Evolutionary conservation across 306 rosid genomes (phyloP).

Genomic region (Acacia acuminata): DNA sequence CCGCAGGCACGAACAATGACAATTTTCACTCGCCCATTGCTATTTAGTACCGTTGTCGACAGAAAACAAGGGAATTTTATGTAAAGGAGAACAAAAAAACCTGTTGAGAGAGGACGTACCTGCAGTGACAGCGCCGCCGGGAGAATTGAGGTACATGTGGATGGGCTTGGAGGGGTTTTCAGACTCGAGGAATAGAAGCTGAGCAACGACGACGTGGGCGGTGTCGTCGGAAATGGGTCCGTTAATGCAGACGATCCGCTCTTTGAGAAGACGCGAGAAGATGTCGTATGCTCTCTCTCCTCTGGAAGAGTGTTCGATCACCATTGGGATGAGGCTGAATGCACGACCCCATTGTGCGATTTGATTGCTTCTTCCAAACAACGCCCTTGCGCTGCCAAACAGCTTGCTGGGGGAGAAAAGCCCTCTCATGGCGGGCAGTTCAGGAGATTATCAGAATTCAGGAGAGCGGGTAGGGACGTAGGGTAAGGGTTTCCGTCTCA

Average conservation of each 20-base stretch:
- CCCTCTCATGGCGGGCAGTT: conserved; percentile 42
- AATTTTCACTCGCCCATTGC: neutral
- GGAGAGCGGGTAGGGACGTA: neutral
- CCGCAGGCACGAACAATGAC: neutral
- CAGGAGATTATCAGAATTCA: neutral
- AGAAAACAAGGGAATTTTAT: neutral
- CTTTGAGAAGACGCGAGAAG: conserved; percentile 96
- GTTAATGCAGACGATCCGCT: conserved; percentile 94
- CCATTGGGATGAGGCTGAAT: conserved; percentile 84
- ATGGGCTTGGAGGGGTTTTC: conserved; percentile 95
- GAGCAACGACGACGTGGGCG: conserved; percentile 95
- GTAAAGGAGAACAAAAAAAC: neutral
- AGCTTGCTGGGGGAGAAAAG: conserved; percentile 40
- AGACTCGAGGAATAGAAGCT: conserved; percentile 93
- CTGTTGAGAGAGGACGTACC: conserved; percentile 43
- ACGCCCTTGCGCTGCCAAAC: conserved; percentile 8
- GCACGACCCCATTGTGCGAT: conserved; percentile 40
- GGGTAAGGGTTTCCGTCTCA: neutral
- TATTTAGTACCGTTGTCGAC: neutral
- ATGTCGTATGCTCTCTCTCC: conserved; percentile 97
- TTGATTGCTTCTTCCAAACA: conserved; percentile 18
- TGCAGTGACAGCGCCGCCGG: conserved; percentile 97
- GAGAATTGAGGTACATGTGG: conserved; percentile 89
- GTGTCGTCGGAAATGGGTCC: conserved; percentile 94
- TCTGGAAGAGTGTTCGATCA: conserved; percentile 91